Percentiles rank a stretch among this genome's conserved stretches.
These are phyloP conservation scores for Thuja plicata DNA, from an alignment of 83 land plant genomes.

Conservation along the genomic window DNA sequence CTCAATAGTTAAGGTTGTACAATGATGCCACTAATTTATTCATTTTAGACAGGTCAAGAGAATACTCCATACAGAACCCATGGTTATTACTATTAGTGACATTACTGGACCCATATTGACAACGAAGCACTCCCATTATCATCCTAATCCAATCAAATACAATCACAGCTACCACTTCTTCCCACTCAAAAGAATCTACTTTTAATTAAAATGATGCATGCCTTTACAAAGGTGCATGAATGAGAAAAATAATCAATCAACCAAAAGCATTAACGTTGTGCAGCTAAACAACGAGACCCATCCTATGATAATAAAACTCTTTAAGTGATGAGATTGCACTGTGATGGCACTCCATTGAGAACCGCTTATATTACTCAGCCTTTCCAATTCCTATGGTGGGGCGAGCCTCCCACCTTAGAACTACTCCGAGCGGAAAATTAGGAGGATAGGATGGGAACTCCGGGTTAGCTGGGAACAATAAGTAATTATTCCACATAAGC, in stretches of 20 bases:
- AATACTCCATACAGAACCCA: neutral
- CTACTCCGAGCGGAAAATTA: no score
- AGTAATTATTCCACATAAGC: no score
- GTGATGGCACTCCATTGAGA: neutral
- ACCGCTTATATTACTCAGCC: no score
- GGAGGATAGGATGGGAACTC: no score
- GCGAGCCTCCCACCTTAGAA: no score
- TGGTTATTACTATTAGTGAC: no score
- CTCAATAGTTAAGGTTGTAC: neutral
- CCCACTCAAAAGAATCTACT: neutral
- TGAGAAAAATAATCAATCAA: neutral
- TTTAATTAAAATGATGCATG: neutral
- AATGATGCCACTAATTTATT: neutral
- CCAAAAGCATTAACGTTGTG: neutral
- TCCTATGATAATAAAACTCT: neutral
- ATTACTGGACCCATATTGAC: neutral
- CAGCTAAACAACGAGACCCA: no score
- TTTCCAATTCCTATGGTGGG: no score
- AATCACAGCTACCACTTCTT: neutral
- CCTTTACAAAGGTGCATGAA: neutral
- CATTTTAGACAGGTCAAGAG: neutral
- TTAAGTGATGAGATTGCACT: neutral
- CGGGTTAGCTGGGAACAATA: no score
- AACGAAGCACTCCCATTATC: neutral
- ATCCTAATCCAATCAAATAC: neutral